Percentiles rank a stretch among this genome's conserved stretches.
Evolutionary conservation across 176 grass and related monocot species (phyloP).

Genomic region (Ensete ventricosum): DNA sequence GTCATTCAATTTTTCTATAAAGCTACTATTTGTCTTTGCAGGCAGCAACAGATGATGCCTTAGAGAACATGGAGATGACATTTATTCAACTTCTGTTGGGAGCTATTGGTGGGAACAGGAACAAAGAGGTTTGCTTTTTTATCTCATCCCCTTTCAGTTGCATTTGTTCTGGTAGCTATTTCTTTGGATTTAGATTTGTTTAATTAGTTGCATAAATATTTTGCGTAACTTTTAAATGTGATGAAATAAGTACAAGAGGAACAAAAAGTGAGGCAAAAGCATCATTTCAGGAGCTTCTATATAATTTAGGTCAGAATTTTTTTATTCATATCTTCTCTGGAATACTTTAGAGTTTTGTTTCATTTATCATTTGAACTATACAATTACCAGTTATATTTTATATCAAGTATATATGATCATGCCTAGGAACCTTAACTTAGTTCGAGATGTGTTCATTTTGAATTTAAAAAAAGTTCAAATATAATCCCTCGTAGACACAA

Average conservation of each 20-base stretch:
- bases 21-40: constrained; percentile 25
- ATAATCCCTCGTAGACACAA: no score
- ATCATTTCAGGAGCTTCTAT: no score
- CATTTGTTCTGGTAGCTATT: neutral
- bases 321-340: neutral
- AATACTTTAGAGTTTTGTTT: neutral
- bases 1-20: neutral
- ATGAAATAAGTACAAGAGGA: no score
- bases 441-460: no score
- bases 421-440: no score
- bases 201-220: neutral
- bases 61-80: constrained; percentile 39
- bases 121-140: constrained; percentile 44
- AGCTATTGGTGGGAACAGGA: constrained; percentile 31
- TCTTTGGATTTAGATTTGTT: neutral
- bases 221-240: neutral
- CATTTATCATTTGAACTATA: neutral
- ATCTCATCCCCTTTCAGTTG: neutral
- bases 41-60: constrained; percentile 62
- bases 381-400: no score
- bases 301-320: neutral
- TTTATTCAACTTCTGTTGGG: constrained; percentile 78
- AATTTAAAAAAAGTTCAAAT: no score
- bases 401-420: no score
- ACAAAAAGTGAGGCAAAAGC: no score